These are phyloP conservation scores for Sporothrix globosa DNA, from an alignment of 2,329 filamentous ascomycete genomes.

Conservation along the genomic window DNA sequence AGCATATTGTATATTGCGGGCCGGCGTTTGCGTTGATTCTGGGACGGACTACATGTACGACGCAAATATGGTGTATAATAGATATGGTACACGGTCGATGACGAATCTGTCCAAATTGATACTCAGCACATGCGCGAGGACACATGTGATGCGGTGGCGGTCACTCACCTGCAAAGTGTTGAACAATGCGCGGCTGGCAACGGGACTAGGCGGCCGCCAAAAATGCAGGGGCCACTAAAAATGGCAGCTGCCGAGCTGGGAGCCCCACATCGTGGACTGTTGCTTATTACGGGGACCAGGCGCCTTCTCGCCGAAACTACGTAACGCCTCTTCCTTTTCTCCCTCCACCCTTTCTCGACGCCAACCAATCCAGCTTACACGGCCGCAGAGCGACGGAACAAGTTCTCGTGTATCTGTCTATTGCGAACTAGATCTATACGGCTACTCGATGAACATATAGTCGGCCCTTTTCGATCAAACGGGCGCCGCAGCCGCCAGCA, in stretches of 20 bases:
- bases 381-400: constrained; percentile 13
- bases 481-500: not conserved
- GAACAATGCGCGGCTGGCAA: constrained; percentile 15
- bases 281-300: constrained; percentile 22
- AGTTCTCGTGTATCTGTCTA: not conserved
- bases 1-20: constrained; percentile 19
- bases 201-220: not conserved
- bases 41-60: not conserved
- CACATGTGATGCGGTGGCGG: not conserved
- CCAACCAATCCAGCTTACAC: not conserved
- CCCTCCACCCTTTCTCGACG: not conserved
- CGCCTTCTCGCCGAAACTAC: constrained; percentile 6
- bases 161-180: not conserved
- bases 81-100: not conserved
- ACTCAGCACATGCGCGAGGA: not conserved
- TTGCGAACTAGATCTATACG: not conserved
- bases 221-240: constrained; percentile 2
- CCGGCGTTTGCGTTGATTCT: not conserved
- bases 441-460: not conserved
- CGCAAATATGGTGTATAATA: not conserved
- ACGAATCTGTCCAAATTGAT: not conserved
- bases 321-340: not conserved
- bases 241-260: constrained; percentile 1
- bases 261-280: constrained; percentile 10
- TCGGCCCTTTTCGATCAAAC: too few relatives aligned